Base-by-base conservation (phyloP, 2,329 filamentous ascomycete genomes). In the Trichoderma sp. region DNA sequence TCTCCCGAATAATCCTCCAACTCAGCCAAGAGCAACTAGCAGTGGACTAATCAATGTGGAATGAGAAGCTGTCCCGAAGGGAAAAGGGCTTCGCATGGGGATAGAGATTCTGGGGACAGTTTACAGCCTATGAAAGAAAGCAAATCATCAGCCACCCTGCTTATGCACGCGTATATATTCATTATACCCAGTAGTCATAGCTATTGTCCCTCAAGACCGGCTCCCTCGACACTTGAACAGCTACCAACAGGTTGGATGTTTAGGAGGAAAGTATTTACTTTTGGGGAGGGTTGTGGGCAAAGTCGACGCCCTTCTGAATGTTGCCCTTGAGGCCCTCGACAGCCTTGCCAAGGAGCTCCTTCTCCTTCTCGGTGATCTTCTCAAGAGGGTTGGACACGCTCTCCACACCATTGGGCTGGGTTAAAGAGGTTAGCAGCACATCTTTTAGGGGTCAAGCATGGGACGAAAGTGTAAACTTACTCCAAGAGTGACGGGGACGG, bases 401-500 rank as follows among this genome's bases (percentile, higher is more conserved):
- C 85, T 96, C 92, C 71, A 88, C 94, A 83, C 96, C 96, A 77
- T 90, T 90, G 81, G 90, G 87, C 94, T 97, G 72, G 71, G 57
- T 58, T n/a, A n/a, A n/a, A n/a, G n/a, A n/a, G n/a, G n/a, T n/a
- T n/a, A n/a, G n/a, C n/a, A n/a, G n/a, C n/a, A 32, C 32, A 7
- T 63, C 36, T 58, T 30, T 15, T 15, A 36, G 15, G 36, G 17
- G 28, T 20, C 36, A 20, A 43, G 12, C 58, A 34, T 12, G 50
- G 15, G 12, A 36, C 3, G n/a, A 36, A 43, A 50, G 68, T 11
- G 70, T 71, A 9, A 70, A 88, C 93, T 86, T 92, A 97, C 94
- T 80, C 96, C 96, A 77, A 99, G 94, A 85, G 97, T 93, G 76
- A 98, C 90, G 73, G 95, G 95, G 70, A 97, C 94, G 72, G 96